Evolutionary conservation across 2,329 filamentous ascomycete genomes (phyloP), one percentile per base, ranked within the genome.

Genomic region (Fusarium fracticaudum): DNA sequence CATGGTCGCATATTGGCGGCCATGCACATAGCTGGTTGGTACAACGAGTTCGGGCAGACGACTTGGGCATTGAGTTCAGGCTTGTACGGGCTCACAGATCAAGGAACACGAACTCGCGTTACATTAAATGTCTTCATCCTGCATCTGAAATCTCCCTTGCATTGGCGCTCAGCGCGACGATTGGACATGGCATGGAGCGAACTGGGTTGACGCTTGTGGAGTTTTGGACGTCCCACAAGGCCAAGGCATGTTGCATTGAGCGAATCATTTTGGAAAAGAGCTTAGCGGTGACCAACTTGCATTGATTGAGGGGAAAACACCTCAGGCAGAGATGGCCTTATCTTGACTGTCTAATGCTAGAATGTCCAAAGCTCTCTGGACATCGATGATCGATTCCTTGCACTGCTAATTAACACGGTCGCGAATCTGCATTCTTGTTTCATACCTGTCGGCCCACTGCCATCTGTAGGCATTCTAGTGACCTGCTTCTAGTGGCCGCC

Each of bases 121-220:
- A 51, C 24, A 51, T 59, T 29, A 47, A 37, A 59, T 47, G 40
- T 26, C 55, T 58, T 59, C 57, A 38, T 38, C 24, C 44, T 59
- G 57, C 57, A 61, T 37, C 54, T 60, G 58, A 40, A 54, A 44
- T 45, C 67, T 78, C 76, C 76, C 76, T 77, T 76, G 72, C 72
- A 66, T 67, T 68, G 69, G 71, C 64, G 59, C 69, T 73, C 31
- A 45, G 73, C 76, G 76, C 68, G 74, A 66, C 72, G 62, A 77
- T 78, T 78, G 76, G 76, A 60, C 59, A 60, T 43, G 26, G 43
- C 26, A 38, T 41, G 40, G 47, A 37, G 57, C 31, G 47, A 62
- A 72, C 48, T 60, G 61, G 67, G 59, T 59, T 67, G 59, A 72
- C 58, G 60, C 71, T 66, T 64, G 68, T 68, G 40, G 68, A 67